Evolutionary conservation across 768 basidiomycete species (phyloP), one percentile per base, ranked within the genome.

Genomic region (Artomyces pyxidatus): DNA sequence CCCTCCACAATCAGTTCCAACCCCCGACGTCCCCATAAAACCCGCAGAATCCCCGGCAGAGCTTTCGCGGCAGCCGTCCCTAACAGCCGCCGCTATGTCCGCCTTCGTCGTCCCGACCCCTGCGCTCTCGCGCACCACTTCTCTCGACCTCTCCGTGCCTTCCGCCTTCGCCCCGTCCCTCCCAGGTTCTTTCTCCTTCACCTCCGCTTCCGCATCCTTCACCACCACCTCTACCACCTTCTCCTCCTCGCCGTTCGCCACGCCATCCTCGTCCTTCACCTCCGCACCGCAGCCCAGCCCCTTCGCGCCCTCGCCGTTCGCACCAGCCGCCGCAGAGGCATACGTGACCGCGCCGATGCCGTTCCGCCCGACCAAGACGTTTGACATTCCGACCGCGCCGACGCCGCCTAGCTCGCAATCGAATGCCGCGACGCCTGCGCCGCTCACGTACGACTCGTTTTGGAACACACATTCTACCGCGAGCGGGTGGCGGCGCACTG

Each of bases 391-490:
- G 7, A 50, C 51, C 37, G 55, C 55, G 27, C 52, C 55, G 2
- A 42, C 47, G 8, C 3, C 16, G n/a, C 11, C 48, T 21, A 3
- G 35, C 17, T 22, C n/a, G n/a, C n/a, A n/a, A n/a, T n/a, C n/a
- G n/a, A n/a, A n/a, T n/a, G n/a, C n/a, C n/a, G n/a, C n/a, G n/a
- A n/a, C n/a, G n/a, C n/a, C n/a, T 42, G 43, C 49, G 44, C 28
- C 47, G 53, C 55, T 56, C 46, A 56, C 55, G 16, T 56, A 56
- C 28, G 55, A 56, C 46, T 56, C 55, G 28, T 56, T 56, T 16
- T 56, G 55, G 55, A 56, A 48, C 39, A 50, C 55, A 23, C 55
- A 56, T 35, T 39, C 42, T 1, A 49, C 55, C 17, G 42, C 44
- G 25, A 45, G 50, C 41, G 43, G 50, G 12, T 55, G 54, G 54